A percentile compares a stretch with the other conserved stretches of the same genome.
phyloP scores from a whole-genome alignment of 2,329 filamentous ascomycete species.

The Chaetoscypha palmicola region DNA sequence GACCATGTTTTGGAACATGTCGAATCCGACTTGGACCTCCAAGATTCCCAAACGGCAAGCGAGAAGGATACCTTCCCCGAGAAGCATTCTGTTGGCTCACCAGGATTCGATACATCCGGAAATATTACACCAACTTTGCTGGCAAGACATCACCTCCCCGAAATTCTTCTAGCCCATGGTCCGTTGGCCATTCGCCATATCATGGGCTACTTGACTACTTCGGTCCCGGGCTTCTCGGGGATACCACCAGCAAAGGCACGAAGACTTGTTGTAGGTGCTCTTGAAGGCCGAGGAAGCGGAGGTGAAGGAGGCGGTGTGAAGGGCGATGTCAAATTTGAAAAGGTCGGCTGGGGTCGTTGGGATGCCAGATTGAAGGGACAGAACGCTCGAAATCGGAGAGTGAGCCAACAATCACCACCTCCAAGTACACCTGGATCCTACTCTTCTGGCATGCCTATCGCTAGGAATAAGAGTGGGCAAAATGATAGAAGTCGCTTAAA shows the following conservation, averaged over 20 bases:
- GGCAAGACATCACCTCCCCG: conserved; percentile 82
- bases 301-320: conserved; percentile 53
- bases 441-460: conserved; percentile 50
- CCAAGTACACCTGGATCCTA: conserved; percentile 38
- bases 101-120: conserved; percentile 61
- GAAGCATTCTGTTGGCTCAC: conserved; percentile 19
- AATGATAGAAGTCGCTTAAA: conserved; percentile 43
- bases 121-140: conserved; percentile 80
- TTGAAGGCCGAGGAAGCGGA: conserved; percentile 66
- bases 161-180: conserved; percentile 82
- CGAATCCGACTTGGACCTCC: conserved; percentile 83
- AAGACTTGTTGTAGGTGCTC: conserved; percentile 81
- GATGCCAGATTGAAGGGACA: conserved; percentile 72
- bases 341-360: conserved; percentile 97
- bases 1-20: conserved; percentile 50
- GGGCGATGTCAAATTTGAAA: conserved; percentile 78
- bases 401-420: conserved; percentile 36
- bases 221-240: conserved; percentile 83
- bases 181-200: conserved; percentile 91
- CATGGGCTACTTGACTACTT: conserved; percentile 88
- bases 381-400: conserved; percentile 37
- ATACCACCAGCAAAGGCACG: conserved; percentile 87
- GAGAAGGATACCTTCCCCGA: conserved; percentile 21
- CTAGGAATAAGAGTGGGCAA: conserved; percentile 37
- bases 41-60: conserved; percentile 53